Evolutionary conservation across 441 rosid species (phyloP).

Genomic region (Metrosideros polymorpha): DNA sequence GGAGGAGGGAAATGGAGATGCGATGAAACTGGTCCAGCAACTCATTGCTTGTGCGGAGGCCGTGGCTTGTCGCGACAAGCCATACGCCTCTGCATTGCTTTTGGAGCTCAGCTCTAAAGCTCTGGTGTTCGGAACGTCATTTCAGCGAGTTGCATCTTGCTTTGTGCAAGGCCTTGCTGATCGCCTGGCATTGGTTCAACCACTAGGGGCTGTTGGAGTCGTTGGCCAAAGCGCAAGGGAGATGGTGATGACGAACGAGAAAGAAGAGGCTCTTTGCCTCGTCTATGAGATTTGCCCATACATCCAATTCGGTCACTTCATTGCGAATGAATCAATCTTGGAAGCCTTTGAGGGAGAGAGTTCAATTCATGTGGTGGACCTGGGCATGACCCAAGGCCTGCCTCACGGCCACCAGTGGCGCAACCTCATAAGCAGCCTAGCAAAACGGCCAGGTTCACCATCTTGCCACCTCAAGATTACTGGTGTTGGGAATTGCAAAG

Average conservation of each 20-base stretch:
- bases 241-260: not conserved
- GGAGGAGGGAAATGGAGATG: constrained; percentile 18
- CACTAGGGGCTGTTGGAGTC: not conserved
- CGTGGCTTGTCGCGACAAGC: constrained; percentile 32
- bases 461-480: constrained; percentile 3
- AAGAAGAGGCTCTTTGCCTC: constrained; percentile 3
- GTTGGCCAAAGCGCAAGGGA: not conserved
- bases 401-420: constrained; percentile 1
- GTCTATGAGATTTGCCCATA: constrained; percentile 8
- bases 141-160: constrained; percentile 36
- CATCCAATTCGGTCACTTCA: constrained; percentile 5
- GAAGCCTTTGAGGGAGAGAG: constrained; percentile 21
- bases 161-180: constrained; percentile 31
- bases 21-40: constrained; percentile 35
- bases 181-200: constrained; percentile 25
- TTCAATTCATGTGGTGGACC: constrained; percentile 10
- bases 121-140: constrained; percentile 31
- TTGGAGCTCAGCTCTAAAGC: constrained; percentile 23
- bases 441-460: not conserved
- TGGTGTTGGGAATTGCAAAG: not conserved
- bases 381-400: constrained; percentile 6
- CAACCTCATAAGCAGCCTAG: constrained; percentile 6
- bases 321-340: constrained; percentile 6
- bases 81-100: constrained; percentile 20
- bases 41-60: constrained; percentile 36